Conservation (phyloP, 176 grass and related monocot genomes). For the Bromus sterilis region DNA sequence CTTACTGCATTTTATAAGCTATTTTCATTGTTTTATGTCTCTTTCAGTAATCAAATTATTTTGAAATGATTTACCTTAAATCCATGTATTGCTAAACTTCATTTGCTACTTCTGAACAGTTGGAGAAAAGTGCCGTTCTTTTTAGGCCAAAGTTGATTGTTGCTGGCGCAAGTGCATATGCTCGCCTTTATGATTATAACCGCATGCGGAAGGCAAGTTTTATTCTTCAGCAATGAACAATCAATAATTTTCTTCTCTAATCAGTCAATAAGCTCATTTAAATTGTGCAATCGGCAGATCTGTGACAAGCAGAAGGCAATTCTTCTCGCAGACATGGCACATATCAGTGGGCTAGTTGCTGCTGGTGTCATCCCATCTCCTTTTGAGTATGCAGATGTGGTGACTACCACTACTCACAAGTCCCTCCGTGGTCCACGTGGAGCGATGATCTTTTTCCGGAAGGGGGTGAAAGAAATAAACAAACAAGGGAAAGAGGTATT, state of each 20-base stretch:
- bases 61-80: not conserved
- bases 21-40: constrained; percentile 1
- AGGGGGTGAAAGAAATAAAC: constrained; percentile 92
- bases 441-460: constrained; percentile 99
- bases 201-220: constrained; percentile 78
- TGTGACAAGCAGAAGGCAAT: constrained; percentile 98
- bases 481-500: constrained; percentile 87
- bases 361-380: constrained; percentile 91
- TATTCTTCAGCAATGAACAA: constrained; percentile 8
- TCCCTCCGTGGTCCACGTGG: constrained; percentile 96
- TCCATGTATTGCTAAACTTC: constrained; percentile 12
- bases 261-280: constrained; percentile 14
- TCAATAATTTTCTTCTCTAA: not conserved
- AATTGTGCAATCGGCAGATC: constrained; percentile 48
- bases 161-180: constrained; percentile 98
- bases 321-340: constrained; percentile 98
- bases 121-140: constrained; percentile 88
- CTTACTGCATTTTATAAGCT: constrained; percentile 10
- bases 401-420: constrained; percentile 98
- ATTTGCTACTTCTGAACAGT: constrained; percentile 38
- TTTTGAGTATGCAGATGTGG: constrained; percentile 97
- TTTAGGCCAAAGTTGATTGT: constrained; percentile 97
- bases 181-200: constrained; percentile 89
- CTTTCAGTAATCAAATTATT: constrained; percentile 27
- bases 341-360: constrained; percentile 94